Percentiles rank a stretch among this genome's conserved stretches.
Conservation (phyloP, 1,284 basidiomycete genomes). For the Papiliotrema flavescens region DNA sequence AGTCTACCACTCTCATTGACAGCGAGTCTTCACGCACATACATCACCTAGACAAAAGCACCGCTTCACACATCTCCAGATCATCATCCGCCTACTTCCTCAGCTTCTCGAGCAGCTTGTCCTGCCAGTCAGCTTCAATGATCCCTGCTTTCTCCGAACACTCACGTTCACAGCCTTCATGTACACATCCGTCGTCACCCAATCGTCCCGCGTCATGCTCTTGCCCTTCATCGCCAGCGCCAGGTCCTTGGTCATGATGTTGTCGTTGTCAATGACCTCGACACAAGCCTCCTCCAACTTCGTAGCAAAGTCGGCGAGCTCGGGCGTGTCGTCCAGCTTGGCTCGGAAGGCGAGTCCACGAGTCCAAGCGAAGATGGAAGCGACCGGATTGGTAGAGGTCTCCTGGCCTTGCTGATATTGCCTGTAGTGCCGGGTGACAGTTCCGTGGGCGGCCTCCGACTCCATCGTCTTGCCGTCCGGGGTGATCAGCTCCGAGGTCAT, state of each 20-base stretch:
- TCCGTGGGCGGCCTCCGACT: constrained; percentile 93
- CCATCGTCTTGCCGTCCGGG: constrained; percentile 86
- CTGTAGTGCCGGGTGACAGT: constrained; percentile 87
- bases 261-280: constrained; percentile 87
- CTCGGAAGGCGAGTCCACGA: constrained; percentile 86
- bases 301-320: constrained; percentile 71
- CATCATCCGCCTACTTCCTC: constrained; percentile 9
- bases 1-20: no score
- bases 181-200: constrained; percentile 90
- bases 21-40: no score
- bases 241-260: constrained; percentile 96
- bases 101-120: constrained; percentile 36
- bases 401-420: constrained; percentile 91
- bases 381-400: constrained; percentile 96
- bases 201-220: constrained; percentile 82
- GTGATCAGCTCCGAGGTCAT: constrained; percentile 98
- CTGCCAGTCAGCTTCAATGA: constrained; percentile 1
- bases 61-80: not conserved
- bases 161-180: constrained; percentile 70
- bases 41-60: not conserved
- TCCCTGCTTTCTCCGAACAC: not conserved
- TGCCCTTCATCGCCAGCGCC: constrained; percentile 90
- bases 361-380: constrained; percentile 99
- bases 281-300: constrained; percentile 79
- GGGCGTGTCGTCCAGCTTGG: constrained; percentile 84